Conservation (phyloP, 495 filamentous ascomycete species). For the Aspergillus taichungensis region DNA sequence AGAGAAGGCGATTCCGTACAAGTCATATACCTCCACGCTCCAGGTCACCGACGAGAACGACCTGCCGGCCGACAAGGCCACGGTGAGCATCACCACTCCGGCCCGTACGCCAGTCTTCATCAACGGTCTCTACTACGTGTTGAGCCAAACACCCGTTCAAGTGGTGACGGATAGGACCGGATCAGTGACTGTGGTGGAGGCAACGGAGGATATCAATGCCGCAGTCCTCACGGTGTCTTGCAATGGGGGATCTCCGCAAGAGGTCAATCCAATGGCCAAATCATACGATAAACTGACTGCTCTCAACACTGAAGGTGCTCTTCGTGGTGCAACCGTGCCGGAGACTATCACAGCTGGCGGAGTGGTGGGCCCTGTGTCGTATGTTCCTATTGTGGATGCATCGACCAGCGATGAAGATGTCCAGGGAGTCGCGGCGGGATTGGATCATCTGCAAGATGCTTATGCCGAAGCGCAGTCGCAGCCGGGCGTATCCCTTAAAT, state of each 20-base stretch:
- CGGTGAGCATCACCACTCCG: neutral
- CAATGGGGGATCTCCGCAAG: neutral
- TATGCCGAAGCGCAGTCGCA: too few species aligned
- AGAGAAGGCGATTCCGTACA: neutral
- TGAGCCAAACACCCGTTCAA: neutral
- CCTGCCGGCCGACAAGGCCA: neutral
- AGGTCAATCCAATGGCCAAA: neutral
- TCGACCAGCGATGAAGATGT: neutral
- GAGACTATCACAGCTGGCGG: neutral
- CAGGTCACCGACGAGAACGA: neutral
- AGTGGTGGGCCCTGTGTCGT: neutral
- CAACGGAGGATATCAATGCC: neutral
- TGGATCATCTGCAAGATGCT: too few species aligned
- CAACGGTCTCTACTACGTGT: slow-evolving; percentile 3
- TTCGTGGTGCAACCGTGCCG: neutral
- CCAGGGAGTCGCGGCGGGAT: neutral
- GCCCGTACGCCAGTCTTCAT: slow-evolving; percentile 1
- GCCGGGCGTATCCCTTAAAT: too few species aligned
- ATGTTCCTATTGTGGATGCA: neutral
- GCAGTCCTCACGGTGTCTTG: neutral
- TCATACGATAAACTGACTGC: neutral
- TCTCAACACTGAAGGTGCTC: neutral
- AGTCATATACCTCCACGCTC: neutral
- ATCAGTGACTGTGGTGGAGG: neutral
- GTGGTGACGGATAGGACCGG: neutral